Evolutionary conservation across 2,329 filamentous ascomycete species (phyloP).

Genomic region (Ophiocordyceps camponoti-leonardi): DNA sequence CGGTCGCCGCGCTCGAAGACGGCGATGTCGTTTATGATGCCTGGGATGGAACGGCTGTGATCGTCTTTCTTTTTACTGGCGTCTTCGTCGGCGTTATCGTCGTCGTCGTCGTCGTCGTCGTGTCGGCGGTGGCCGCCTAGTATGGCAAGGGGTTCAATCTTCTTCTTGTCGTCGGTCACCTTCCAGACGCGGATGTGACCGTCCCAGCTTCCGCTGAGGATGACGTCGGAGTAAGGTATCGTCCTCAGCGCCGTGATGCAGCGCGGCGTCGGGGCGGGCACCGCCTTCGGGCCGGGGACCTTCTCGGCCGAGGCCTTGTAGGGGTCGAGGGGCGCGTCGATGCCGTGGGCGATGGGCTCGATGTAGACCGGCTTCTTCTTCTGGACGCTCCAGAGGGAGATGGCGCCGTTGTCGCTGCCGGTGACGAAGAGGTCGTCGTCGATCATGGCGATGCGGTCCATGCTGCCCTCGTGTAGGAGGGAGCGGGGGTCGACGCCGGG

Average conservation of each 20-base stretch:
- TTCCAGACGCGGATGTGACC: slow-evolving; percentile 75
- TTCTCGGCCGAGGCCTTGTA: slow-evolving; percentile 58
- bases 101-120: no score
- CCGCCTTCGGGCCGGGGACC: slow-evolving; percentile 39
- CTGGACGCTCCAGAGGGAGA: slow-evolving; percentile 74
- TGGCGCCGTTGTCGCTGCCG: slow-evolving; percentile 75
- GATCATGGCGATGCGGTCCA: slow-evolving; percentile 82
- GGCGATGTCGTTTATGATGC: slow-evolving; percentile 76
- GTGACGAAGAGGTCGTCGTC: slow-evolving; percentile 83
- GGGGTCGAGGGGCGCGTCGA: slow-evolving; percentile 53
- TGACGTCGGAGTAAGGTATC: slow-evolving; percentile 76
- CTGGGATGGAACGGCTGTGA: slow-evolving; percentile 31
- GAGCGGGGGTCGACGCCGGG: slow-evolving; percentile 29
- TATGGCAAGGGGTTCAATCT: slow-evolving; percentile 54
- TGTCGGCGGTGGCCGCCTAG: slow-evolving; percentile 35
- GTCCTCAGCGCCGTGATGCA: slow-evolving; percentile 82
- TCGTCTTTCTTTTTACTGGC: slow-evolving; percentile 12
- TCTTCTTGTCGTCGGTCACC: slow-evolving; percentile 66
- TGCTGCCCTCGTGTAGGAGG: slow-evolving; percentile 59
- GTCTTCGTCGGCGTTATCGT: no score
- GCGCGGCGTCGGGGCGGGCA: slow-evolving; percentile 52
- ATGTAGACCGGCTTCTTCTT: slow-evolving; percentile 91
- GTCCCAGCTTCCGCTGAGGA: slow-evolving; percentile 85
- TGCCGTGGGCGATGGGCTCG: slow-evolving; percentile 64
- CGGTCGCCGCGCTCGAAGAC: slow-evolving; percentile 72